A percentile compares a stretch with the other conserved stretches of the same genome.
These are phyloP conservation scores for Babesia ovis DNA, from an alignment of 169 alveolate species.

Conservation along the genomic window DNA sequence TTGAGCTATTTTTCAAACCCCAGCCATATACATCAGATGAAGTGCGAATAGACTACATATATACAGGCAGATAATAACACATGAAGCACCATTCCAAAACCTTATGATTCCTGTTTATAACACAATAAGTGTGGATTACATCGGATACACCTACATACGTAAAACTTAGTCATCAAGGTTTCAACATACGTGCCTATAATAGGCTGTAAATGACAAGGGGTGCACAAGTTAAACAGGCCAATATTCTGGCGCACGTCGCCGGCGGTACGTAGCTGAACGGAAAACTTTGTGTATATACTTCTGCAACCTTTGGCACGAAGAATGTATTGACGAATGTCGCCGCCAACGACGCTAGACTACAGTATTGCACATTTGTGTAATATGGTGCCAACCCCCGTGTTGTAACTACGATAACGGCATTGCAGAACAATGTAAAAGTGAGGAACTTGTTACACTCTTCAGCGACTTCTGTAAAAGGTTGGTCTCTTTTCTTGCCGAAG, in stretches of 20 bases:
- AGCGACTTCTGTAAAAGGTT: conserved; percentile 11
- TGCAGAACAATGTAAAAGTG: conserved; percentile 15
- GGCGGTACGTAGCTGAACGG: conserved; percentile 15
- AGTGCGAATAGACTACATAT: no score
- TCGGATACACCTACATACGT: no score
- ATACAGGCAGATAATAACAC: no score
- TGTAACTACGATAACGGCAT: conserved; percentile 22
- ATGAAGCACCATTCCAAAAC: no score
- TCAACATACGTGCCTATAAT: no score
- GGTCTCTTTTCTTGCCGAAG: conserved; percentile 15
- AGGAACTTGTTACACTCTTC: conserved; percentile 35
- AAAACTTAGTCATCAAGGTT: no score
- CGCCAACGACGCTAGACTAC: conserved; percentile 22
- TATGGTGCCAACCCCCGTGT: conserved; percentile 28
- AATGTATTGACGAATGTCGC: conserved; percentile 6
- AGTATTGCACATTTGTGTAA: conserved; percentile 17
- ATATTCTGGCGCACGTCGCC: conserved; percentile 13
- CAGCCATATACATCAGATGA: no score
- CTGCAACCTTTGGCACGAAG: conserved; percentile 18
- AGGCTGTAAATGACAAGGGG: conserved; percentile 19
- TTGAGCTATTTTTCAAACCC: no score
- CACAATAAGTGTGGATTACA: no score
- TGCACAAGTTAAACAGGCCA: conserved; percentile 30
- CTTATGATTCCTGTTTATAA: no score
- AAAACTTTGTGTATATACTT: background rate